Conservation (phyloP, 805 yeast genomes). For the Cephaloascus fragrans region DNA sequence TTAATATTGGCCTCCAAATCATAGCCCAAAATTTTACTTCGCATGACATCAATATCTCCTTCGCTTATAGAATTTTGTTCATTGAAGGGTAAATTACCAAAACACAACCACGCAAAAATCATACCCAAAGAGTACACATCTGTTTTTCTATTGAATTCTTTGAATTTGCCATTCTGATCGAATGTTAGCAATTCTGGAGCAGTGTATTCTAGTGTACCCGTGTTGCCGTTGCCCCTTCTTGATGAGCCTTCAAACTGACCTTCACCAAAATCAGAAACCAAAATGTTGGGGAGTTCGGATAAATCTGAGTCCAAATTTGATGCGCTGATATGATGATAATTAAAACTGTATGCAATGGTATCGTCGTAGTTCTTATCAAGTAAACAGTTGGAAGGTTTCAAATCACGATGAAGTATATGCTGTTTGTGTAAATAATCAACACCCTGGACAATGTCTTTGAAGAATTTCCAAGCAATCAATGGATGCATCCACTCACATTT, state of each 20-base stretch:
- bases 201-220: conserved; percentile 82
- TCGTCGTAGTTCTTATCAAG: conserved; percentile 27
- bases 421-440: conserved; percentile 61
- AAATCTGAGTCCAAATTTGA: neutral
- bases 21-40: neutral
- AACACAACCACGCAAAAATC: conserved; percentile 68
- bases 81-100: conserved; percentile 55
- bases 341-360: conserved; percentile 9
- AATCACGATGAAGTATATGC: conserved; percentile 79
- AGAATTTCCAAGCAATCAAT: conserved; percentile 33
- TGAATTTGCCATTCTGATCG: conserved; percentile 2
- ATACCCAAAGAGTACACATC: conserved; percentile 81
- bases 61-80: neutral
- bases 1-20: neutral
- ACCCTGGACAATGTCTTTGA: conserved; percentile 61
- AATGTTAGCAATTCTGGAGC: conserved; percentile 69
- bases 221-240: conserved; percentile 66
- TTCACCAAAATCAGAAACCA: conserved; percentile 88
- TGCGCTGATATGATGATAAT: conserved; percentile 6
- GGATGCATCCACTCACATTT: neutral
- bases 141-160: conserved; percentile 50
- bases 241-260: conserved; percentile 63
- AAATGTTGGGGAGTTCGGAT: conserved; percentile 45
- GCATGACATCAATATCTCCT: neutral
- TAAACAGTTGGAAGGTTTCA: conserved; percentile 84